Evolutionary conservation across 768 basidiomycete species (phyloP).

Genomic region (Paxillus ammoniavirescens): DNA sequence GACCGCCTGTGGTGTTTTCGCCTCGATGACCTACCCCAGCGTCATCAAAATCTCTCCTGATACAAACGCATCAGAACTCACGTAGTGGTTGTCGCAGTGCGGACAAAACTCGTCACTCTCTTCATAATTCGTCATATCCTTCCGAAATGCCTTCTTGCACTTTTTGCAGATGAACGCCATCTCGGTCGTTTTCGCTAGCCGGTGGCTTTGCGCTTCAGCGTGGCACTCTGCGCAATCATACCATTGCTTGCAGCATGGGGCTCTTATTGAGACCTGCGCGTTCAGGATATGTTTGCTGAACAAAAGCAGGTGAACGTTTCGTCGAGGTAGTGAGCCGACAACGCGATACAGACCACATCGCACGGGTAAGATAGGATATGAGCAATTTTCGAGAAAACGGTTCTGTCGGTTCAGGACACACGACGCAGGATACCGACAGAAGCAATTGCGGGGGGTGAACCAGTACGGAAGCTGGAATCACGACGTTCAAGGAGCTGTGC

Average conservation of each 20-base stretch:
- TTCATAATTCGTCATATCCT: slow-evolving; percentile 89
- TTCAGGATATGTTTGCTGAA: slow-evolving; percentile 93
- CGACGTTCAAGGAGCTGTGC: too few species aligned
- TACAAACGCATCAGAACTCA: slow-evolving; percentile 38
- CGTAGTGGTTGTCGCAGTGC: slow-evolving; percentile 98
- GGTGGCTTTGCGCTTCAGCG: slow-evolving; percentile 76
- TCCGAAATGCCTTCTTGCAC: slow-evolving; percentile 94
- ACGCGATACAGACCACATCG: slow-evolving; percentile 27
- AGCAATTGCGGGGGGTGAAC: too few species aligned
- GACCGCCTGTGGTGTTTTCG: slow-evolving; percentile 85
- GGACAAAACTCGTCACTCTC: slow-evolving; percentile 99
- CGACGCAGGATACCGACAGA: too few species aligned
- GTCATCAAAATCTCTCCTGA: not conserved
- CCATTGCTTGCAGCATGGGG: slow-evolving; percentile 98
- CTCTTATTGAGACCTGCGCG: slow-evolving; percentile 93
- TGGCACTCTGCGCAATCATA: slow-evolving; percentile 98
- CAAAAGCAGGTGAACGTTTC: not conserved
- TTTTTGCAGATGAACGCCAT: slow-evolving; percentile 86
- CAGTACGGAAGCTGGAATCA: too few species aligned
- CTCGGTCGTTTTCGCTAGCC: slow-evolving; percentile 72
- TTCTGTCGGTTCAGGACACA: too few species aligned
- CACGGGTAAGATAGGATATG: not conserved
- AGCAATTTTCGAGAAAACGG: too few species aligned
- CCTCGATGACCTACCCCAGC: slow-evolving; percentile 74
- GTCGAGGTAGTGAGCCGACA: not conserved